Conservation (phyloP, 768 basidiomycete species). For the Boletus vermiculosoides region DNA sequence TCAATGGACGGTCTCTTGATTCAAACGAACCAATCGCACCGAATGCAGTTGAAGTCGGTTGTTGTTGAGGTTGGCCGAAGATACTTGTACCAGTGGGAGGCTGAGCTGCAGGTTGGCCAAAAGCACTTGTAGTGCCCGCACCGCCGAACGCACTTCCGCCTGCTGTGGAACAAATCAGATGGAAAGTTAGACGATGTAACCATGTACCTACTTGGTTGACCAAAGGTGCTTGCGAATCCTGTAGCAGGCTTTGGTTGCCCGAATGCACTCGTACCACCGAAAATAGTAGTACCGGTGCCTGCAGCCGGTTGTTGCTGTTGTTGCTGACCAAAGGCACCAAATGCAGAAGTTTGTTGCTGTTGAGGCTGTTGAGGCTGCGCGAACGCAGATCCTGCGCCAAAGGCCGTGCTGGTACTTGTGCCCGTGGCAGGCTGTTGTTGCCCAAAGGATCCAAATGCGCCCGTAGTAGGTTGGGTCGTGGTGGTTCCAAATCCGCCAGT, state of each 20-base stretch:
- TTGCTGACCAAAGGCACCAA: conserved; percentile 53
- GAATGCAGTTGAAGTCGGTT: conserved; percentile 38
- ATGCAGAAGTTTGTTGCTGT: conserved; percentile 37
- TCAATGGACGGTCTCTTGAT: not conserved
- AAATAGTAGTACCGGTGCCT: conserved; percentile 31
- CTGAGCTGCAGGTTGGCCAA: conserved; percentile 30
- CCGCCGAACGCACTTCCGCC: conserved; percentile 25
- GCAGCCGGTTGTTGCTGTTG: conserved; percentile 38
- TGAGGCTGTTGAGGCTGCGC: conserved; percentile 29
- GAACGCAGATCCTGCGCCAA: conserved; percentile 43
- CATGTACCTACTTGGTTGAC: conserved; percentile 23
- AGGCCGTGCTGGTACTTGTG: conserved; percentile 36
- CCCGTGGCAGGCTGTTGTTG: conserved; percentile 38
- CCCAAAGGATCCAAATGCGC: conserved; percentile 34
- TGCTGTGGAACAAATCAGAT: conserved; percentile 7
- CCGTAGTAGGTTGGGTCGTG: conserved; percentile 27
- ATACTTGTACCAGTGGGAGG: conserved; percentile 23
- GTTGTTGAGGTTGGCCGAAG: conserved; percentile 40
- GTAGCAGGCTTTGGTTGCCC: conserved; percentile 34
- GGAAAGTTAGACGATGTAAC: not conserved
- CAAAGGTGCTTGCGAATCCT: conserved; percentile 29
- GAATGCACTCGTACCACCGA: conserved; percentile 33
- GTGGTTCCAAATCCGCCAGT: conserved; percentile 24
- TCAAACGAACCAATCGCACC: conserved; percentile 37
- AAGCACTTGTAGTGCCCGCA: conserved; percentile 20